Base-by-base conservation (phyloP, 306 rosid genomes). In the Ochetophila trinervis region DNA sequence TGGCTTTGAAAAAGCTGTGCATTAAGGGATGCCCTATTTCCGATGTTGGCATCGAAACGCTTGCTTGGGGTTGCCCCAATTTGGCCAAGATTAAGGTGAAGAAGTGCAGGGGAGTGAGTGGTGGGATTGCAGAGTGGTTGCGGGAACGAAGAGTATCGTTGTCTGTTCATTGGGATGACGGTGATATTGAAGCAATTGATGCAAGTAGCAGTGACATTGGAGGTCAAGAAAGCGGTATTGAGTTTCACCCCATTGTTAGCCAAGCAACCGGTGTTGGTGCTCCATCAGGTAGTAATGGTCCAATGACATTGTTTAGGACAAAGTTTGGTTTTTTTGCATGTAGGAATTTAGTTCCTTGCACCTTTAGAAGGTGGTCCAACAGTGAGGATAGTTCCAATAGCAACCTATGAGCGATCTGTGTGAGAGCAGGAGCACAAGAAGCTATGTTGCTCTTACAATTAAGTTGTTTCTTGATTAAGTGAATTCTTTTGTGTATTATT, bases 11-110 rank as follows among this genome's bases (percentile, higher is more conserved):
- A 84, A 90, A 90, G 79, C 83, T 90, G 0, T 87, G 95, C 71
- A 90, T 90, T 18, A 87, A 90, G 62, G 88, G 95, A 52, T 90
- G 97, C n/a, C 91, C 91, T 10, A 79, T 90, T 57, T 85, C 97
- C 1, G 80, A 87, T 66, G 71, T 65, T 20, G 97, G 95, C 68
- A 75, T 90, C 5, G 79, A 85, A 69, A 76, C 85, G 18, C 84
- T 87, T 12, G 97, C 88, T 49, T 80, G 63, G 63, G 95, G 97
- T 1, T 90, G 90, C 52, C 97, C 97, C 22, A 90, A 81, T 79
- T 80, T 90, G 82, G 77, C 87, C 50, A 90, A 90, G 71, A 80
- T 90, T 56, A 90, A 90, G 84, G 90, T 90, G 5, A 90, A 82
- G 73, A 87, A 87, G 74, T 90, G 97, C 60, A 90, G 66, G 64